Evolutionary conservation across 192 early-diverging fungal species (phyloP).

Genomic region (Entophlyctis luteolus): DNA sequence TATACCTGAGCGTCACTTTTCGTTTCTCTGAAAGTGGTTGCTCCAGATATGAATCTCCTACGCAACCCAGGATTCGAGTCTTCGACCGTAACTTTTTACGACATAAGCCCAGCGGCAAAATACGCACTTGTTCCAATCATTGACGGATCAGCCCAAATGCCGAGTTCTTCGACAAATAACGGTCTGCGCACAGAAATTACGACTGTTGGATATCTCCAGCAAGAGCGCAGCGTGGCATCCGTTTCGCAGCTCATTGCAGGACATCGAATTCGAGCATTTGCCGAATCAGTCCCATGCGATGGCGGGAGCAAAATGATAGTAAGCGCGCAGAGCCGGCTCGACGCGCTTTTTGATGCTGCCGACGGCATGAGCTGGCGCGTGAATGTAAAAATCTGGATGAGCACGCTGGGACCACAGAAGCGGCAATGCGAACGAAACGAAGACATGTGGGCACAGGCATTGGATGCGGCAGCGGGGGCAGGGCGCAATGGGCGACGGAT

Average conservation of each 20-base stretch:
- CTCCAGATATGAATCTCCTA: constrained; percentile 22
- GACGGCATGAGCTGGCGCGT: constrained; percentile 22
- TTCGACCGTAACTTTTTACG: not conserved
- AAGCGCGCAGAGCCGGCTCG: constrained; percentile 11
- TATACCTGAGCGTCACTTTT: not conserved
- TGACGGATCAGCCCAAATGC: not conserved
- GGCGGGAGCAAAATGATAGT: not conserved
- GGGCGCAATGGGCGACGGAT: not conserved
- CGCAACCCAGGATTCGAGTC: constrained; percentile 31
- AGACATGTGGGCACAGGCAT: not conserved
- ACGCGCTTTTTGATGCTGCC: constrained; percentile 8
- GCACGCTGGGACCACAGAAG: not conserved
- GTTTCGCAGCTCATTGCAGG: constrained; percentile 20
- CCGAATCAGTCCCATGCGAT: not conserved
- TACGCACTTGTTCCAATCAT: constrained; percentile 3
- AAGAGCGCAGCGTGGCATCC: not conserved
- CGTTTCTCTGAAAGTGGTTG: not conserved
- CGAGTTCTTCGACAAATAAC: not conserved
- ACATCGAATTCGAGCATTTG: not conserved
- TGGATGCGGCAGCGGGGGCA: not conserved
- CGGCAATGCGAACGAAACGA: not conserved
- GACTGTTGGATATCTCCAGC: constrained; percentile 21
- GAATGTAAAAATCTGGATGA: constrained; percentile 11
- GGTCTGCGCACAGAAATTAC: constrained; percentile 20
- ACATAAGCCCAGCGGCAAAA: not conserved